These are phyloP conservation scores for Eucalyptus camaldulensis DNA, from an alignment of 345 rosid genomes.

Conservation along the genomic window DNA sequence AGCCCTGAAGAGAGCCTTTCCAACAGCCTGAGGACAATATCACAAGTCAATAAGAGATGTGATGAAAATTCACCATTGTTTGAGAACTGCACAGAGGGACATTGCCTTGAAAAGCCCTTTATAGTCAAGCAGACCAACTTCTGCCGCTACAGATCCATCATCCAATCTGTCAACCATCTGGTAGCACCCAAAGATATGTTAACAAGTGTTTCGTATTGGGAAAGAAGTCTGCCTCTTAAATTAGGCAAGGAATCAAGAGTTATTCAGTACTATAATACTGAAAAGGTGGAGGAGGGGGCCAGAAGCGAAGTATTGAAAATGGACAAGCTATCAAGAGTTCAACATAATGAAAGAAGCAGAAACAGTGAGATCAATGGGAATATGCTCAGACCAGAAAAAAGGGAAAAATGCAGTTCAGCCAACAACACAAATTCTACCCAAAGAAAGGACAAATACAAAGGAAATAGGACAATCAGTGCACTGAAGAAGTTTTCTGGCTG, in stretches of 20 bases:
- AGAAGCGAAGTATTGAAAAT: background rate
- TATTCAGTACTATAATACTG: background rate
- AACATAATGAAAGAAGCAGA: background rate
- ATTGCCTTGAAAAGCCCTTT: constrained; percentile 85
- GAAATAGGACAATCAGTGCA: background rate
- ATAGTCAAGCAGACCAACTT: constrained; percentile 73
- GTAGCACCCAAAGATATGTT: background rate
- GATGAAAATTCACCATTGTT: background rate
- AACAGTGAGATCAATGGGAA: background rate
- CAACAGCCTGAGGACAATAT: constrained; percentile 65
- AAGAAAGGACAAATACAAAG: background rate
- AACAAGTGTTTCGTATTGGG: background rate
- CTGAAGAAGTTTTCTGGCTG: background rate
- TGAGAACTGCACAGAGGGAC: background rate
- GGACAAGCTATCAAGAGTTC: background rate
- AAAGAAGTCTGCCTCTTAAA: background rate
- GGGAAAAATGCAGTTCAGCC: background rate
- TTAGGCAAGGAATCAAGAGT: background rate
- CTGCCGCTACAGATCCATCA: constrained; percentile 66
- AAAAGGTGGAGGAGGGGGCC: background rate
- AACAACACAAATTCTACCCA: background rate
- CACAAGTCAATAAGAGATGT: background rate
- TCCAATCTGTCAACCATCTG: constrained; percentile 95
- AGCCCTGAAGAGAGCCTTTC: constrained; percentile 91
- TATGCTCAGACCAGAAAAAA: background rate